Evolutionary conservation across 2,329 filamentous ascomycete species (phyloP), one percentile per base, ranked within the genome.

Genomic region (Xylaria sp.): DNA sequence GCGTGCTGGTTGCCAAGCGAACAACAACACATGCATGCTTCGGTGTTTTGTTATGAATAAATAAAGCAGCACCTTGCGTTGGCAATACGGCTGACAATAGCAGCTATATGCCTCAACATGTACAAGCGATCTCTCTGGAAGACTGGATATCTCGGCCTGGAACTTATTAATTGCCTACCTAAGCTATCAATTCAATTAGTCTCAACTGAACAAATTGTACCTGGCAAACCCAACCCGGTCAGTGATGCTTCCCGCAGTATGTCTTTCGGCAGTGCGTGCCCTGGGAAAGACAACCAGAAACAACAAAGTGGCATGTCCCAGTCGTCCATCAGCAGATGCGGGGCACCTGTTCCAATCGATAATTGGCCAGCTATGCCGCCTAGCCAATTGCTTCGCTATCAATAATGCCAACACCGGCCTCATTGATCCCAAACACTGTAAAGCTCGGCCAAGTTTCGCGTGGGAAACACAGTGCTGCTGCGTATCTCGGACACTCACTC

Each of bases 401-500:
- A 34, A 34, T 26, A 34, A 45, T 48, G 22, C 37, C 44, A 39
- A 24, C n/a, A 52, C 2, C 17, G 34, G 21, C 9, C 16, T 7
- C 11, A 26, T 13, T 34, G 11, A 34, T 34, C 6, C 29, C 2
- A 2, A 16, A 21, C 44, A 59, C 56, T 59, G 56, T 59, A 8
- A 9, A 26, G 6, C 20, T 21, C 26, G 11, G 7, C 11, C 24
- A 4, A 7, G 0, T 2, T 19, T 17, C n/a, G 11, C 24, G 26
- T n/a, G 1, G 8, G 8, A 9, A 11, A 42, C 21, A 59, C 55
- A 59, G 58, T 61, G 56, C 39, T 42, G 48, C 38, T 17, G 18
- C 20, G 29, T 7, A 19, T 11, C 54, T 59, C 58, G 58, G 58
- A 22, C 34, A 48, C 58, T 52, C 58, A 24, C 54, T 56, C 58